These are phyloP conservation scores for Hortaea sp. DNA, from an alignment of 2,329 filamentous ascomycete species.

Conservation along the genomic window DNA sequence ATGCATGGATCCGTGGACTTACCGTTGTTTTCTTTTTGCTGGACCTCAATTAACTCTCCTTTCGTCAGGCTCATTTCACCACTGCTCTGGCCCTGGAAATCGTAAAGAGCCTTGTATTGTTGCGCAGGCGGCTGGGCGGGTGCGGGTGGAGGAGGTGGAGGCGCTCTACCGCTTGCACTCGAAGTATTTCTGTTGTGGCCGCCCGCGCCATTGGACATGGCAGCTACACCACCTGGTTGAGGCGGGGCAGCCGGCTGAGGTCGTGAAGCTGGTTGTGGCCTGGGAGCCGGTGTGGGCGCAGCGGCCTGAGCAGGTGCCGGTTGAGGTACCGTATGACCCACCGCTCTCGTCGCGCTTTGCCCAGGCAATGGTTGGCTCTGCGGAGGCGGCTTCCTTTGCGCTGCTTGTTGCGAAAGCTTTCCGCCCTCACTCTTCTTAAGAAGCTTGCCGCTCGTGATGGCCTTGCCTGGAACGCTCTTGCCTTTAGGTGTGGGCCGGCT, in stretches of 20 bases:
- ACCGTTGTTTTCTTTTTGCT: slow-evolving; percentile 96
- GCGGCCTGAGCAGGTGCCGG: slow-evolving; percentile 9
- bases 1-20: slow-evolving; percentile 27
- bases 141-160: slow-evolving; percentile 50
- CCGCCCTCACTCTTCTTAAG: slow-evolving; percentile 67
- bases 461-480: slow-evolving; percentile 75
- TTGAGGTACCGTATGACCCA: slow-evolving; percentile 19
- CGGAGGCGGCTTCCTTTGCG: slow-evolving; percentile 37
- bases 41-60: slow-evolving; percentile 74
- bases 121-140: slow-evolving; percentile 57
- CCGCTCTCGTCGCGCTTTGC: slow-evolving; percentile 8
- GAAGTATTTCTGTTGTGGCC: slow-evolving; percentile 31
- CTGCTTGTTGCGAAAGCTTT: slow-evolving; percentile 52
- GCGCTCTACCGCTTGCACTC: slow-evolving; percentile 34
- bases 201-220: slow-evolving; percentile 35
- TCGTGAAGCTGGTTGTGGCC: not conserved
- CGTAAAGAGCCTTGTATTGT: slow-evolving; percentile 83
- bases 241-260: slow-evolving; percentile 26
- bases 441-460: slow-evolving; percentile 87
- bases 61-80: slow-evolving; percentile 76
- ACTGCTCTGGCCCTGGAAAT: slow-evolving; percentile 73
- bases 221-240: slow-evolving; percentile 41
- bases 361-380: slow-evolving; percentile 31
- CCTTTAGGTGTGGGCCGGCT: slow-evolving; percentile 79
- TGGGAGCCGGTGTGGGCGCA: slow-evolving; percentile 21